phyloP scores from a whole-genome alignment of 148 eudicot genomes.

The Chenopodium formosanum region DNA sequence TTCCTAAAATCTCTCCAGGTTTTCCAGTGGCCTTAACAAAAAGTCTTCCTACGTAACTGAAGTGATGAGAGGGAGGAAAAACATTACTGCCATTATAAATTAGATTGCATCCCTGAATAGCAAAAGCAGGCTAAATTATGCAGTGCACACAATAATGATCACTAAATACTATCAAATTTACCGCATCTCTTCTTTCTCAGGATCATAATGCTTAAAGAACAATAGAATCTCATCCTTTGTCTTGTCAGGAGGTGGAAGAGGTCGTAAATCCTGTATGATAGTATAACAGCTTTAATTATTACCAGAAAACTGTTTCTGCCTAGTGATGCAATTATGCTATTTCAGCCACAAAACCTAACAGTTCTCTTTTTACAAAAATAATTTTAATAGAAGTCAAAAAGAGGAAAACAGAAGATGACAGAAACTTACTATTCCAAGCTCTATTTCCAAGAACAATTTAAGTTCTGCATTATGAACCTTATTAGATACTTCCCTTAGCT shows the following conservation, averaged over 20 bases:
- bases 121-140: not conserved
- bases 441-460: slow-evolving; percentile 79
- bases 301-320: not conserved
- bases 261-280: slow-evolving; percentile 54
- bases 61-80: not conserved
- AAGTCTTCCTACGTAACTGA: slow-evolving; percentile 64
- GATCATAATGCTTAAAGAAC: slow-evolving; percentile 85
- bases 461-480: slow-evolving; percentile 77
- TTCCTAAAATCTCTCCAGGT: slow-evolving; percentile 54
- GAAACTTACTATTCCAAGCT: slow-evolving; percentile 55
- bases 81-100: not conserved
- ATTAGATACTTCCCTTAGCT: slow-evolving; percentile 74
- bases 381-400: slow-evolving; percentile 22
- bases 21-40: slow-evolving; percentile 64
- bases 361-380: slow-evolving; percentile 72
- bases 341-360: slow-evolving; percentile 34
- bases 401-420: too few relatives aligned
- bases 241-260: slow-evolving; percentile 69
- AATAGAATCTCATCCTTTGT: slow-evolving; percentile 74
- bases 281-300: not conserved
- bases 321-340: slow-evolving; percentile 1
- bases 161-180: slow-evolving; percentile 12
- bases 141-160: slow-evolving; percentile 1
- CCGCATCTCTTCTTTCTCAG: slow-evolving; percentile 81
- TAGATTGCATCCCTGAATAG: not conserved